Base-by-base conservation (phyloP, 1,284 basidiomycete species). In the Schizophyllum commune region DNA sequence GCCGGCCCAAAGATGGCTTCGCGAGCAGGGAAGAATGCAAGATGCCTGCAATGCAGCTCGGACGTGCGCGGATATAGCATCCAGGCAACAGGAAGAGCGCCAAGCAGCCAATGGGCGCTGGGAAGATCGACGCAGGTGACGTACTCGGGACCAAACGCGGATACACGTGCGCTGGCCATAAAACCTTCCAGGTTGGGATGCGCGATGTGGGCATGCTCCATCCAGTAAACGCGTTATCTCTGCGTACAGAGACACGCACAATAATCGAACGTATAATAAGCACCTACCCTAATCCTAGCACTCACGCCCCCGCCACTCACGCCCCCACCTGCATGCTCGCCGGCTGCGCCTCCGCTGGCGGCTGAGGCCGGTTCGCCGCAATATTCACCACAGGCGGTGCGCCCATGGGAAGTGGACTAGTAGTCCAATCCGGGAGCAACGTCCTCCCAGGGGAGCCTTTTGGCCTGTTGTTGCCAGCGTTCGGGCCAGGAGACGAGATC, bases 381-480 rank as follows among this genome's bases (percentile, higher is more conserved):
- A 47, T 47, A 9, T 47, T 47, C 13, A 47, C 39, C 39, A 47
- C 82, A 32, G 80, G 72, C 5, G 87, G 85, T 20, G 89, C 88
- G 47, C 86, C 88, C 1, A 68, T 65, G 0, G 85, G 76, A 54
- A 92, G 74, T 3, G 83, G 79, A 13, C 77, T 75, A 63, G 85
- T 79, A 9, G 91, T 91, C 91, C 92, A 94, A 72, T 94, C 92
- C 1, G 88, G 88, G 21, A 94, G 71, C 58, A 87, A 80, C 56
- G 53, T 20, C 27, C 53, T 11, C 4, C 19, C 53, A 13, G 53
- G 53, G 4, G 53, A 15, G 27, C 20, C 19, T 3, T 11, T 2
- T 15, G 27, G 11, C 19, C 20, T 55, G 11, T 13, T 21, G 27
- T 3, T 5, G 27, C 27, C 5, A 3, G 5, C 27, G 27, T 27